Evolutionary conservation across 1,139 yeast genomes (phyloP), one percentile per base, ranked within the genome.

Genomic region (Kluyveromyces sp.): DNA sequence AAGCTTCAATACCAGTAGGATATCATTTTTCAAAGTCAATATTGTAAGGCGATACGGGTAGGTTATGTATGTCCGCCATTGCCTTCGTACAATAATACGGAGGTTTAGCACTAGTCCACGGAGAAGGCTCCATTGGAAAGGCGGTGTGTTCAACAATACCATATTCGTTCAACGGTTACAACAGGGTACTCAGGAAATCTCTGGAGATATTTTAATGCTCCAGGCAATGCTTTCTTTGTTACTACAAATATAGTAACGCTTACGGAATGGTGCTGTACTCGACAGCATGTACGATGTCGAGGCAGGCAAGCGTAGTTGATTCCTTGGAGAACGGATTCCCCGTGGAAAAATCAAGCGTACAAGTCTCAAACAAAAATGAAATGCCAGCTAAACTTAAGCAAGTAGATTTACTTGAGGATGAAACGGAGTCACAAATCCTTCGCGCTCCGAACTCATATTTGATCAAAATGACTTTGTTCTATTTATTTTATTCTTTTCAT

Each of bases 161-260:
- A 34, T 7, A 34, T 8, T 25, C 25, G 10, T 25, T 34, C 10
- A 7, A 38, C 39, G 26, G 27, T 42, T 15, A 30, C 46, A 15
- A 10, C 34, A 33, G 34, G 30, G 27, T 32, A 32, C 7, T 43
- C 45, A 10, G 39, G 42, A 28, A 50, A 50, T 3, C 47, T 62
- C 32, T 62, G 66, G 66, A 50, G 50, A n/a, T 62, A 61, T 49
- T 59, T 61, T 45, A 61, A 61, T 50, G 58, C 63, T 1, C 66
- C 66, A 6, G 60, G 59, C 1, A 62, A 62, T 49, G 54, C 60
- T 4, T 52, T 59, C 54, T 62, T 62, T 48, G 63, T 62, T n/a
- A 59, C 66, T 4, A 59, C 64, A 5, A 62, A 62, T 48, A 46
- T 62, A 2, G 54, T 60, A 4, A 53, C 64, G 3, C 55, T 62